These are phyloP conservation scores for Aspergillus ustus DNA, from an alignment of 2,329 filamentous ascomycete species.

Conservation along the genomic window DNA sequence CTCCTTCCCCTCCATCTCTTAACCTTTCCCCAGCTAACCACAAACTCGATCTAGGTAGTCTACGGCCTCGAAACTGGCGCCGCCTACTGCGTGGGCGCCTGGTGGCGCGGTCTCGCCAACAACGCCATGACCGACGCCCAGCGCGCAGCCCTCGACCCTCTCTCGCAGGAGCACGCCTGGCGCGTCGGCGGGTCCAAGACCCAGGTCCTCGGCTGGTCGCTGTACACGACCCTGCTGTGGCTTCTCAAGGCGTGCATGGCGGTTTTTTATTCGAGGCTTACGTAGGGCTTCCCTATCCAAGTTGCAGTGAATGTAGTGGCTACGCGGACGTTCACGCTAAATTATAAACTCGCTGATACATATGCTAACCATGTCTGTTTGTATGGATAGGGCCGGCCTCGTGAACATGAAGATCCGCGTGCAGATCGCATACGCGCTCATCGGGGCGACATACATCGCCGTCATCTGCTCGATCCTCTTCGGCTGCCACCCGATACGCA, in stretches of 20 bases:
- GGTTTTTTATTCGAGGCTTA: conserved; percentile 61
- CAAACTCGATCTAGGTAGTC: conserved; percentile 45
- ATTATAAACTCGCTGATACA: no score
- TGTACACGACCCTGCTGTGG: conserved; percentile 59
- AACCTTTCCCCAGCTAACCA: not conserved
- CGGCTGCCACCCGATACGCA: conserved; percentile 57
- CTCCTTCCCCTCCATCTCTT: not conserved
- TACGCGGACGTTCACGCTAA: not conserved
- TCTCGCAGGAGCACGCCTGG: conserved; percentile 52
- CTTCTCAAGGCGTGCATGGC: conserved; percentile 60
- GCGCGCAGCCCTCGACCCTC: conserved; percentile 50
- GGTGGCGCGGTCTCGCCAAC: conserved; percentile 59
- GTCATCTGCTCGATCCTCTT: conserved; percentile 57
- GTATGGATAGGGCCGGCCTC: conserved; percentile 42
- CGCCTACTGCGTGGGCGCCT: conserved; percentile 55
- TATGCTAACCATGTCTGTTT: not conserved
- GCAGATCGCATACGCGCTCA: conserved; percentile 56
- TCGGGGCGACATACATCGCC: conserved; percentile 55
- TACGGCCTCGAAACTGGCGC: conserved; percentile 57
- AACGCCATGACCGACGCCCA: conserved; percentile 60
- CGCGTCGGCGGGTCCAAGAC: conserved; percentile 60
- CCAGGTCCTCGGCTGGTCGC: conserved; percentile 59
- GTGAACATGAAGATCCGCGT: conserved; percentile 52
- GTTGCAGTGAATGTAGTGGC: not conserved
- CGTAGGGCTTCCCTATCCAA: conserved; percentile 39